A percentile compares a stretch with the other conserved stretches of the same genome.
phyloP scores from a whole-genome alignment of 2,329 filamentous ascomycete species.

The Colletotrichum camelliae region DNA sequence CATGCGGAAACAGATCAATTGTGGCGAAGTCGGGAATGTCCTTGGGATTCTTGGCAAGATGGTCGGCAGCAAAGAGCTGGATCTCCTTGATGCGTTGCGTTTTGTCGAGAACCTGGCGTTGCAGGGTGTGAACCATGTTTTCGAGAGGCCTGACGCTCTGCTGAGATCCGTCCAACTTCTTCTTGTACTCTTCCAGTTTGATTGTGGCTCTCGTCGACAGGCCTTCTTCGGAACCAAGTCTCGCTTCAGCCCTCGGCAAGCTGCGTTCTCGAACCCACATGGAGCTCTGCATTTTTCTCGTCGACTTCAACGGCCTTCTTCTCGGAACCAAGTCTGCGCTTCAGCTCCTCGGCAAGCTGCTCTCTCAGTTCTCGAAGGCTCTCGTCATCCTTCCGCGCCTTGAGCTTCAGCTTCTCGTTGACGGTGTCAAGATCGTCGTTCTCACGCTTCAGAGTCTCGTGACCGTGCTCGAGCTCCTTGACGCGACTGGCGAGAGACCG shows the following conservation, averaged over 20 bases:
- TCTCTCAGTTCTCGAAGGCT: neutral
- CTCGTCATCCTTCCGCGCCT: neutral
- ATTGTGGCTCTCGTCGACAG: too few species aligned
- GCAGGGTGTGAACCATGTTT: neutral
- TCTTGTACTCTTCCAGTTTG: neutral
- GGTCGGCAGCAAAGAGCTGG: neutral
- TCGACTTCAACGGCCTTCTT: neutral
- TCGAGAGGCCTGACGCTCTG: neutral
- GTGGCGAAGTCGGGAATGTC: neutral
- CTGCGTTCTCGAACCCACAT: too few species aligned
- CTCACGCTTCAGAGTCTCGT: constrained; percentile 1
- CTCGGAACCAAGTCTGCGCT: neutral
- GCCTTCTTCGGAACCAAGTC: too few species aligned
- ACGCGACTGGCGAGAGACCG: neutral
- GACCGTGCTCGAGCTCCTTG: neutral
- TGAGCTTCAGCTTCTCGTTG: neutral
- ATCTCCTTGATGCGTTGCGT: constrained; percentile 3
- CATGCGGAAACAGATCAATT: neutral
- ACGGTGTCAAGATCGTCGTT: neutral
- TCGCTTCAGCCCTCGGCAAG: too few species aligned
- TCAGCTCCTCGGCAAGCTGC: neutral
- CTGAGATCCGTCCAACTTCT: neutral
- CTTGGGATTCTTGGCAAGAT: neutral
- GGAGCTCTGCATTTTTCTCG: neutral
- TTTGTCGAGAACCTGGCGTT: neutral